These are phyloP conservation scores for Taphrina betulina DNA, from an alignment of 1,139 yeast genomes.

Conservation along the genomic window DNA sequence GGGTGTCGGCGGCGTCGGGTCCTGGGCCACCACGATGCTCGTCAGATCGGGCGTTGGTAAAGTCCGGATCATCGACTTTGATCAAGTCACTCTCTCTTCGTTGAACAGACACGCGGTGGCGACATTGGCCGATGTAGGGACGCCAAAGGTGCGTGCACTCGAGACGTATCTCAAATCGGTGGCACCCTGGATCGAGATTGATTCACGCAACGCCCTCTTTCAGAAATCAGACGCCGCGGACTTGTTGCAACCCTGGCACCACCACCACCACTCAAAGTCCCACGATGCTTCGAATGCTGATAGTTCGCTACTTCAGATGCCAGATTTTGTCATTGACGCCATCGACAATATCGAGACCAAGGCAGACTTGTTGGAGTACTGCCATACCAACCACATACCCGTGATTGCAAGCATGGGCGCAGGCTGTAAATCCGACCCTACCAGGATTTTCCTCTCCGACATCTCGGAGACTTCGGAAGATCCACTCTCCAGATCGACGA, in stretches of 20 bases:
- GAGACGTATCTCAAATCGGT: constrained; percentile 61
- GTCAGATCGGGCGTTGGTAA: constrained; percentile 84
- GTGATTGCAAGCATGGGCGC: constrained; percentile 95
- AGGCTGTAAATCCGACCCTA: constrained; percentile 83
- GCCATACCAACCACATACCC: constrained; percentile 58
- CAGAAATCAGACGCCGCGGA: constrained; percentile 60
- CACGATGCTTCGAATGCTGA: constrained; percentile 52
- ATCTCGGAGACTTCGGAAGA: constrained; percentile 83
- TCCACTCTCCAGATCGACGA: constrained; percentile 82
- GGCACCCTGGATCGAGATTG: constrained; percentile 90
- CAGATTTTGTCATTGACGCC: constrained; percentile 78
- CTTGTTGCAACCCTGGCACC: constrained; percentile 49
- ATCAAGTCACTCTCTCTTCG: constrained; percentile 89
- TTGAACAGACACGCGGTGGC: constrained; percentile 95
- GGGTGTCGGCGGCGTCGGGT: constrained; percentile 99
- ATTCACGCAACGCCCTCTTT: constrained; percentile 76
- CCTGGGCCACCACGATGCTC: constrained; percentile 92
- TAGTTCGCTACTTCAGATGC: no score
- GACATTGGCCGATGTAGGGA: constrained; percentile 81
- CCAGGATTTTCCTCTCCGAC: constrained; percentile 77
- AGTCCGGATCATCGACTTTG: constrained; percentile 83
- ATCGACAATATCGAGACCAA: constrained; percentile 95
- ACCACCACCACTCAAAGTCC: no score
- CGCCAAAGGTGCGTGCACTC: constrained; percentile 61
- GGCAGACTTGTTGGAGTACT: constrained; percentile 77